Conservation (phyloP, 495 filamentous ascomycete species). For the Penicillium alfredii region DNA sequence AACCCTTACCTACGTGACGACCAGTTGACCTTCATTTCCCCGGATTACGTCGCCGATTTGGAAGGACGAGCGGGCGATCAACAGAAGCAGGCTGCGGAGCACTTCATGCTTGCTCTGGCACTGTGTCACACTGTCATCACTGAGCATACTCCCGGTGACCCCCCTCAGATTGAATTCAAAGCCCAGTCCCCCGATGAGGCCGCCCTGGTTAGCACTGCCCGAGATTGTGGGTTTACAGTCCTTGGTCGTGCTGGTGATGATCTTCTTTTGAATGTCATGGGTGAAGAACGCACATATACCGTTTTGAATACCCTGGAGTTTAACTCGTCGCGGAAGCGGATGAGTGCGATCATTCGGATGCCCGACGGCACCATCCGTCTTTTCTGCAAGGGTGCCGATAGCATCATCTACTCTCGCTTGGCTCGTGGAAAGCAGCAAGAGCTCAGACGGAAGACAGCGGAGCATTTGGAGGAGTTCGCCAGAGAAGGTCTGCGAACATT, state of each 20-base stretch:
- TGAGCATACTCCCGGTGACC: conserved; percentile 80
- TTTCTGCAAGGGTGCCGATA: conserved; percentile 97
- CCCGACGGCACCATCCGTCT: conserved; percentile 87
- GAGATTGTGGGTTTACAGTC: conserved; percentile 95
- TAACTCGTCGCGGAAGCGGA: conserved; percentile 93
- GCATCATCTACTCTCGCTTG: conserved; percentile 91
- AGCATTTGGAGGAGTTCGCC: conserved; percentile 95
- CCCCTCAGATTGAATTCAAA: conserved; percentile 88
- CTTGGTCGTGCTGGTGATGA: conserved; percentile 72
- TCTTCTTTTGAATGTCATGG: conserved; percentile 80
- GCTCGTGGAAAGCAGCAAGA: conserved; percentile 79
- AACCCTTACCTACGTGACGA: conserved; percentile 92
- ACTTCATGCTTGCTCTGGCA: conserved; percentile 93
- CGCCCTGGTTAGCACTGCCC: conserved; percentile 86
- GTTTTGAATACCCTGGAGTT: conserved; percentile 96
- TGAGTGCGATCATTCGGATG: conserved; percentile 98
- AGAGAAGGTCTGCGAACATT: conserved; percentile 91
- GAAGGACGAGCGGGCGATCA: conserved; percentile 67
- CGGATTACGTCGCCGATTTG: conserved; percentile 79
- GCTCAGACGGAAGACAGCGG: conserved; percentile 74
- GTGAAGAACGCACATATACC: conserved; percentile 73
- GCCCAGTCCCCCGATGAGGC: conserved; percentile 98
- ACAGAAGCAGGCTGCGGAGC: conserved; percentile 69
- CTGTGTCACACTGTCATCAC: conserved; percentile 96
- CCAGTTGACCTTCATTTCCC: conserved; percentile 84